Evolutionary conservation across 495 filamentous ascomycete species (phyloP).

Genomic region (Neurospora hispaniola): DNA sequence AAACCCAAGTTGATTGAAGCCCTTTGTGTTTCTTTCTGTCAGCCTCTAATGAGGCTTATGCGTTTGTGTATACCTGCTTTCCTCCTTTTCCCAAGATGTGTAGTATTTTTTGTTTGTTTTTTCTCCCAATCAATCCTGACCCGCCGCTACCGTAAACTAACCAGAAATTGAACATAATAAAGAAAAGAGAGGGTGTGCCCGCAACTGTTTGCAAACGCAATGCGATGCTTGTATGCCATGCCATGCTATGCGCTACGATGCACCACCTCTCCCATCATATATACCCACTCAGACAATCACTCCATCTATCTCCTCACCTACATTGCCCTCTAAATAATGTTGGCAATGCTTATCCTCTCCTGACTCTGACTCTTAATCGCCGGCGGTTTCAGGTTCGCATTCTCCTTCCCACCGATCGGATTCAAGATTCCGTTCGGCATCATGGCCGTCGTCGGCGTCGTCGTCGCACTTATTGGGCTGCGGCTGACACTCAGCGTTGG

Average conservation of each 20-base stretch:
- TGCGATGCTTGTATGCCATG: background rate
- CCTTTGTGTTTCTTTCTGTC: background rate
- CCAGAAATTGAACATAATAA: background rate
- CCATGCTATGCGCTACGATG: background rate
- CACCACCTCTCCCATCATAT: background rate
- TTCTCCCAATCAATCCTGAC: background rate
- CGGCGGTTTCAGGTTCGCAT: slow-evolving; percentile 13
- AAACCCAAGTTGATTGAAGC: background rate
- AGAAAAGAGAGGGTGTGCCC: background rate
- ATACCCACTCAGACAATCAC: background rate
- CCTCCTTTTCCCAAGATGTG: background rate
- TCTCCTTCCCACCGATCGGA: background rate
- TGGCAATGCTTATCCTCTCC: slow-evolving; percentile 67
- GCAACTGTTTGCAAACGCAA: background rate
- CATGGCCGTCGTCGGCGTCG: background rate
- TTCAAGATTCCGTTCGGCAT: background rate
- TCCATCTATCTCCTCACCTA: background rate
- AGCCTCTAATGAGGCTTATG: background rate
- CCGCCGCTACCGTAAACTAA: background rate
- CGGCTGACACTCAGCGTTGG: background rate
- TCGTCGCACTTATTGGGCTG: background rate
- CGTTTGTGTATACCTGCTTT: background rate
- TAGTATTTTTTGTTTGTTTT: background rate
- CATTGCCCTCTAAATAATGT: slow-evolving; percentile 49
- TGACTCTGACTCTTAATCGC: slow-evolving; percentile 29